Evolutionary conservation across 306 rosid genomes (phyloP), one percentile per base, ranked within the genome.

Genomic region (Vigna reflexopilosa): DNA sequence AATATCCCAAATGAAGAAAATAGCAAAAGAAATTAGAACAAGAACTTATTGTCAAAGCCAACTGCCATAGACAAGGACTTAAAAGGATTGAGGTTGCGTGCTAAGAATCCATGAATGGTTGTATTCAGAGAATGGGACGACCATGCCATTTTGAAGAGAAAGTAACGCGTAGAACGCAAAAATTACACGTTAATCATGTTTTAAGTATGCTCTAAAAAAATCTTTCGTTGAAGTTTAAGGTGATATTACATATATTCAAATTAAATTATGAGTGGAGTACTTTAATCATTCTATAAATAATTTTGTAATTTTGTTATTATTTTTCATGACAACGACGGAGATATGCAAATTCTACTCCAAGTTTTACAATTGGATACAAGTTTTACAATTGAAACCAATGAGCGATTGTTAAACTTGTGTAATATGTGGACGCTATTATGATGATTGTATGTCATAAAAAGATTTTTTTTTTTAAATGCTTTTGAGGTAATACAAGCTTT

Each of bases 61-160:
- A 68, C 77, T 68, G 71, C 72, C 72, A 75, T 40, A 38, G 81
- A 75, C 67, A 81, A 42, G n/a, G 76, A 74, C 80, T 42, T 2
- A 11, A 28, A 20, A 16, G 40, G 62, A 67, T 67, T 4, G 28
- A 48, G 73, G 36, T 51, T 70, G 77, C 47, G 59, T 68, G 70
- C 66, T 14, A 36, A 28, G 17, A 52, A 57, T 58, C 19, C 30
- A 58, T 10, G n/a, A 49, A 59, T 62, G 9, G 45, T 40, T 12
- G 30, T 22, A 32, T 64, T 50, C 63, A 63, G 47, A 20, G 36
- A 19, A 48, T 66, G 55, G 54, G 58, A 7, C 44, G 24, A 12
- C 47, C 69, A 32, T 30, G 9, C 38, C 47, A 65, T 24, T 58
- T 58, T 16, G 9, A 58, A 58, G 65, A 24, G 9, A 57, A 34